A percentile compares a stretch with the other conserved stretches of the same genome.
These are phyloP conservation scores for Clavispora santaluciae DNA, from an alignment of 805 yeast genomes.

Conservation along the genomic window DNA sequence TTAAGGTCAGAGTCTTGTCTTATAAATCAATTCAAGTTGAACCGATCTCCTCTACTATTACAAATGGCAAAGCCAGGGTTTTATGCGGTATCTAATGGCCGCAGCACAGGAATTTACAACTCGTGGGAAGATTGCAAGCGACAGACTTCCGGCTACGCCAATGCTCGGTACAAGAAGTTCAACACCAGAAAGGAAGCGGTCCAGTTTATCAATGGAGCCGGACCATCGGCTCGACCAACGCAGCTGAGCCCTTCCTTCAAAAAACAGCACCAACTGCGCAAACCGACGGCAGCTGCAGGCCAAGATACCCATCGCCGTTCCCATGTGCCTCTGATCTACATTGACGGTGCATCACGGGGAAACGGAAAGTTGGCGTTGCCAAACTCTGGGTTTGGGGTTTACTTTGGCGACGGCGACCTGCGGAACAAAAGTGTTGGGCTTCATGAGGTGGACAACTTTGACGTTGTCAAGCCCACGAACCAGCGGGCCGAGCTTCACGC, in stretches of 20 bases:
- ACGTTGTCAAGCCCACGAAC: constrained; percentile 51
- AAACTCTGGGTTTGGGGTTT: constrained; percentile 72
- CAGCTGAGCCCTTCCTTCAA: too few relatives aligned
- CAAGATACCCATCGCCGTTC: too few relatives aligned
- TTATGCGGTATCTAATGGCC: constrained; percentile 39
- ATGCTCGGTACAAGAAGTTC: constrained; percentile 58
- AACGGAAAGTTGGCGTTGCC: constrained; percentile 45
- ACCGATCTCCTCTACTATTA: not conserved
- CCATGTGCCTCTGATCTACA: constrained; percentile 54
- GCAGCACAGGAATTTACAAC: constrained; percentile 47
- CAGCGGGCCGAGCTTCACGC: constrained; percentile 80
- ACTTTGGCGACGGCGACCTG: constrained; percentile 50
- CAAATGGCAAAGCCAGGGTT: constrained; percentile 15
- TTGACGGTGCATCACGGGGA: constrained; percentile 74
- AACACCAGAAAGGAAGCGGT: constrained; percentile 44
- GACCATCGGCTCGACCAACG: too few relatives aligned
- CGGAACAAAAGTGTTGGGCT: constrained; percentile 56
- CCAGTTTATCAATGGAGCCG: constrained; percentile 30
- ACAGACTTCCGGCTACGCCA: constrained; percentile 51
- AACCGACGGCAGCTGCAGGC: too few relatives aligned
- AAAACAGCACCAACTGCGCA: too few relatives aligned
- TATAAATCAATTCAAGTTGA: too few relatives aligned
- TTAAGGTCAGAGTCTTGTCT: too few relatives aligned
- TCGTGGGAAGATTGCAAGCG: constrained; percentile 55
- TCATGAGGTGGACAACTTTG: constrained; percentile 21